Conservation (phyloP, 2,329 filamentous ascomycete species). For the Sodiomyces alkalinus region DNA sequence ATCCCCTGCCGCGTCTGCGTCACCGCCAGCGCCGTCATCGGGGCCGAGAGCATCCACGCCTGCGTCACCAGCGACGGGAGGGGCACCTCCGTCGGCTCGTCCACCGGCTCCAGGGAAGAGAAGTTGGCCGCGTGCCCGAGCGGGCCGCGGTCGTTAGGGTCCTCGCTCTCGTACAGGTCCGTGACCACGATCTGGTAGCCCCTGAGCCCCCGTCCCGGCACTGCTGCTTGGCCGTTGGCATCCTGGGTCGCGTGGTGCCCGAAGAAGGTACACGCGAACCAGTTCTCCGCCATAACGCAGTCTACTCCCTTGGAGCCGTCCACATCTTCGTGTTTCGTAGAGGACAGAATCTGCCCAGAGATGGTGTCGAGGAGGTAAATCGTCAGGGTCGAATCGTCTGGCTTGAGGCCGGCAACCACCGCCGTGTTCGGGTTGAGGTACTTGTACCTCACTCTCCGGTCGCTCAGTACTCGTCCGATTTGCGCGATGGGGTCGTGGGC, state of each 20-base stretch:
- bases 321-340: constrained; percentile 54
- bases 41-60: constrained; percentile 63
- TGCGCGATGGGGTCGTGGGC: constrained; percentile 79
- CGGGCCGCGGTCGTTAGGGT: constrained; percentile 71
- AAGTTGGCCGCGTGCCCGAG: constrained; percentile 56
- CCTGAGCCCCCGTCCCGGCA: constrained; percentile 42
- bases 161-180: constrained; percentile 78
- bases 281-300: constrained; percentile 81
- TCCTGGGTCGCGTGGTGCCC: constrained; percentile 43
- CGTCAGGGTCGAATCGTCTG: constrained; percentile 42
- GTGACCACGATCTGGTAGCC: constrained; percentile 76
- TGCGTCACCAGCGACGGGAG: constrained; percentile 67
- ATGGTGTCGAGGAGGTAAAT: constrained; percentile 76
- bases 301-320: constrained; percentile 60
- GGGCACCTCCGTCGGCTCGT: constrained; percentile 35
- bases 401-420: constrained; percentile 55
- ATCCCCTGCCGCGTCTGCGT: constrained; percentile 90
- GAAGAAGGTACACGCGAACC: constrained; percentile 78
- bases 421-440: constrained; percentile 82
- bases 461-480: constrained; percentile 83
- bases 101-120: constrained; percentile 58
- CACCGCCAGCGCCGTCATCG: constrained; percentile 66
- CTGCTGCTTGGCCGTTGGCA: constrained; percentile 14
- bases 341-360: constrained; percentile 66
- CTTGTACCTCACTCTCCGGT: constrained; percentile 92